phyloP scores from a whole-genome alignment of 768 basidiomycete species.

The Stropharia rugosoannulata region DNA sequence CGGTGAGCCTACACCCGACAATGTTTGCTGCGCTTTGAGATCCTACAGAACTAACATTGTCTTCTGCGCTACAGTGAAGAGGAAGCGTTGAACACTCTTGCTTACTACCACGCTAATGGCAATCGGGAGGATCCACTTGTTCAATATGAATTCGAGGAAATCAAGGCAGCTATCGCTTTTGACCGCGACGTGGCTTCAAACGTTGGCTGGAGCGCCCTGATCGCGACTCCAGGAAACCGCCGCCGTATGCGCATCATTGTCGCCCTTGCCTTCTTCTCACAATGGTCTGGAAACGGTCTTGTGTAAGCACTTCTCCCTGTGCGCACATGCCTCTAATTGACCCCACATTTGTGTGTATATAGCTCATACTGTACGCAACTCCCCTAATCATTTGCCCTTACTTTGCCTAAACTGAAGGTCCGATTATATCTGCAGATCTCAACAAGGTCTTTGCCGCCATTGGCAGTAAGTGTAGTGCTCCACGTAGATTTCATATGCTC shows the following conservation, averaged over 20 bases:
- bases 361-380: slow-evolving; percentile 45
- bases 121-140: slow-evolving; percentile 57
- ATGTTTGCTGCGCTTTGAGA: background rate
- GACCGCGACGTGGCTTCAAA: slow-evolving; percentile 39
- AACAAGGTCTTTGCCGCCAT: slow-evolving; percentile 53
- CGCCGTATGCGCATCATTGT: slow-evolving; percentile 56
- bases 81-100: slow-evolving; percentile 48
- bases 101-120: slow-evolving; percentile 56
- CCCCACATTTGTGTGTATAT: background rate
- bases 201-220: slow-evolving; percentile 43
- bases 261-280: slow-evolving; percentile 59
- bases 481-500: background rate
- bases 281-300: slow-evolving; percentile 57
- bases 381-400: background rate
- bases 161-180: slow-evolving; percentile 53
- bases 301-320: slow-evolving; percentile 26
- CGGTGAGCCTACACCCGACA: slow-evolving; percentile 12
- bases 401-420: background rate
- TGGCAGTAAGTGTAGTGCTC: slow-evolving; percentile 31
- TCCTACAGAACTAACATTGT: background rate
- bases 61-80: slow-evolving; percentile 30
- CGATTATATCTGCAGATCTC: slow-evolving; percentile 29
- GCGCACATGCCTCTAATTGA: slow-evolving; percentile 15
- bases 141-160: slow-evolving; percentile 62
- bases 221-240: slow-evolving; percentile 52